phyloP scores from a whole-genome alignment of 2,329 filamentous ascomycete genomes.

The Colletotrichum brevisporum region DNA sequence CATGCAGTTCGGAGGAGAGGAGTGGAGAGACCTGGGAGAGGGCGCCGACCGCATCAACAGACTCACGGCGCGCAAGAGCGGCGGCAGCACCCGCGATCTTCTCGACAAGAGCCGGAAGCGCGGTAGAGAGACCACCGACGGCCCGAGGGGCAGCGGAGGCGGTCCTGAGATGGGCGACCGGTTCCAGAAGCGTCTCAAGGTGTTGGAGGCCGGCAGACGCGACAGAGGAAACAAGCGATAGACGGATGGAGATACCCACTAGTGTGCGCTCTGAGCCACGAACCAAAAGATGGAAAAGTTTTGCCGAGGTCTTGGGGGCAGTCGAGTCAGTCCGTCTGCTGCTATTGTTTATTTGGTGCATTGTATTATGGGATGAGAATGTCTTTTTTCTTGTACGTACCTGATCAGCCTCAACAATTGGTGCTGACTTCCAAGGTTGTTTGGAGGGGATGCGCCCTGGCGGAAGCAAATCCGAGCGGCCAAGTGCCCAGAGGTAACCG shows the following conservation, averaged over 20 bases:
- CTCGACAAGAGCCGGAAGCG: slow-evolving; percentile 92
- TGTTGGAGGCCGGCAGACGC: slow-evolving; percentile 62
- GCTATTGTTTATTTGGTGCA: not conserved
- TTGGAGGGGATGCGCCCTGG: not conserved
- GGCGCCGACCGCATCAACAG: slow-evolving; percentile 89
- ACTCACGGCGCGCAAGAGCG: slow-evolving; percentile 79
- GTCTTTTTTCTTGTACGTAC: not conserved
- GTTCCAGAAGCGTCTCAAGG: slow-evolving; percentile 79
- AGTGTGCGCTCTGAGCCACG: slow-evolving; percentile 5
- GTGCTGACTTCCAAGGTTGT: not conserved
- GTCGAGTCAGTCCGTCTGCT: not conserved
- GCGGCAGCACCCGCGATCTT: slow-evolving; percentile 69
- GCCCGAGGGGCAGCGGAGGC: slow-evolving; percentile 74
- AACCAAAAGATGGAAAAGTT: not conserved
- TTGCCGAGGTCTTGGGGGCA: slow-evolving; percentile 20
- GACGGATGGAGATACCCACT: slow-evolving; percentile 23
- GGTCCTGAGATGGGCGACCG: slow-evolving; percentile 78
- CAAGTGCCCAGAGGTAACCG: not conserved
- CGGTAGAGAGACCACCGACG: slow-evolving; percentile 76
- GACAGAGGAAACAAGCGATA: slow-evolving; percentile 59
- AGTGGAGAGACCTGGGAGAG: slow-evolving; percentile 89
- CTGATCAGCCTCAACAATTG: not conserved
- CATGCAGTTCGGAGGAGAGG: slow-evolving; percentile 89
- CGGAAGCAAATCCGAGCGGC: slow-evolving; percentile 25
- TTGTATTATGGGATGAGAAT: too few species aligned